Evolutionary conservation across 129 eudicot genomes (phyloP).

Genomic region (Sambucus nigra): DNA sequence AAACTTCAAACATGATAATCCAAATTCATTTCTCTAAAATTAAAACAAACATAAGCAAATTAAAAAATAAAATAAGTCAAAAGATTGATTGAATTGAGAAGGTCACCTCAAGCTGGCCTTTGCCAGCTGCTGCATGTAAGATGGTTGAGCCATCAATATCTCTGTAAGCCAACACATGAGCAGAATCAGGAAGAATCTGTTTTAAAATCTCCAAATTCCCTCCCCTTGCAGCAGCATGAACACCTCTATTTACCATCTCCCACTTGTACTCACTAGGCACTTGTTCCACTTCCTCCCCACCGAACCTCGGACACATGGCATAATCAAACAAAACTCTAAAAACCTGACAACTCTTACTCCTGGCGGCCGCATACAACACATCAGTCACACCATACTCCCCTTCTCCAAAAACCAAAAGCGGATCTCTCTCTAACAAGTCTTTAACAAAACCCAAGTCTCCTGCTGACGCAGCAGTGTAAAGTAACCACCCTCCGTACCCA

Average conservation of each 20-base stretch:
- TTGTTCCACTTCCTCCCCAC: conserved; percentile 33
- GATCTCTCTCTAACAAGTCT: conserved; percentile 57
- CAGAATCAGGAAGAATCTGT: conserved; percentile 59
- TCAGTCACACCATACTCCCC: conserved; percentile 96
- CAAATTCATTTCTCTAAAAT: too few relatives aligned
- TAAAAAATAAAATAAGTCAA: background rate
- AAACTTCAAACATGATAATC: too few relatives aligned
- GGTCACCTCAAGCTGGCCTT: conserved; percentile 84
- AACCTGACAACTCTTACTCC: conserved; percentile 65
- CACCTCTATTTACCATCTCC: conserved; percentile 85
- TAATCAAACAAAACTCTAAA: conserved; percentile 56
- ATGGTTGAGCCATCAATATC: conserved; percentile 71
- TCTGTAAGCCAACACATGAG: conserved; percentile 52
- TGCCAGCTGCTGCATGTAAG: conserved; percentile 88
- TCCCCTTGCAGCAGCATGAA: conserved; percentile 91
- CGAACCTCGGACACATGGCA: conserved; percentile 78
- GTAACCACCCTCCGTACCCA: conserved; percentile 96
- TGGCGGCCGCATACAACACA: conserved; percentile 79
- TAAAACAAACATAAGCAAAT: background rate
- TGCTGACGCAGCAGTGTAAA: conserved; percentile 95
- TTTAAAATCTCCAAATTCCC: conserved; percentile 56
- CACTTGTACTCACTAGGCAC: conserved; percentile 57
- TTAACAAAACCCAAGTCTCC: conserved; percentile 64
- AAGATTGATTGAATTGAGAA: background rate
- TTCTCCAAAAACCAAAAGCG: conserved; percentile 88